Conservation (phyloP, 192 early-diverging fungal species). For the Coemansia sp. region DNA sequence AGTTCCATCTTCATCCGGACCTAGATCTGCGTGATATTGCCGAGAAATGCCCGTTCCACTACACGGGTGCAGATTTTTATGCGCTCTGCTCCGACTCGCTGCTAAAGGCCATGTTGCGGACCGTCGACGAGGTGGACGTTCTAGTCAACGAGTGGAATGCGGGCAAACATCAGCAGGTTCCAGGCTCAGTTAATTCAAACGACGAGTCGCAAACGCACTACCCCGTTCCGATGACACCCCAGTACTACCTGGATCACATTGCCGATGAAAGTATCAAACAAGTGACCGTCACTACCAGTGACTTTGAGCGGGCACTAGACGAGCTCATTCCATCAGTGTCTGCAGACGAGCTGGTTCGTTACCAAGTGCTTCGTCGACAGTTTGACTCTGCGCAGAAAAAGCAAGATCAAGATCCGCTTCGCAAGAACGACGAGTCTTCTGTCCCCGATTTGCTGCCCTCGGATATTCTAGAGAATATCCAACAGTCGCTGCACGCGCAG, state of each 20-base stretch:
- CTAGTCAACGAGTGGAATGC: conserved; percentile 51
- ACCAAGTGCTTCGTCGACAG: conserved; percentile 74
- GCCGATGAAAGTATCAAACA: conserved; percentile 65
- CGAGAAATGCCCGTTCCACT: conserved; percentile 83
- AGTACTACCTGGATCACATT: conserved; percentile 89
- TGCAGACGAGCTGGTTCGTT: conserved; percentile 81
- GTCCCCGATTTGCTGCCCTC: neutral
- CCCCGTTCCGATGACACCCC: conserved; percentile 73
- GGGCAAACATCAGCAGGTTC: conserved; percentile 20
- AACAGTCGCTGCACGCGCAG: neutral
- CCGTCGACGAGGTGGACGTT: conserved; percentile 67
- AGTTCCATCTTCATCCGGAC: conserved; percentile 85
- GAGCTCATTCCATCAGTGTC: conserved; percentile 91
- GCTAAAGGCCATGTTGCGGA: conserved; percentile 93
- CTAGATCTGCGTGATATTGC: conserved; percentile 76
- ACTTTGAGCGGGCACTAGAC: conserved; percentile 80
- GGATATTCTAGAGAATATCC: neutral
- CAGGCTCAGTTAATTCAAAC: conserved; percentile 9
- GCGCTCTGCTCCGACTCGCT: conserved; percentile 97
- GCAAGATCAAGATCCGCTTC: neutral
- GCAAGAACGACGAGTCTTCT: neutral
- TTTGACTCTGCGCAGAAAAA: conserved; percentile 63
- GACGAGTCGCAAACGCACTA: conserved; percentile 8
- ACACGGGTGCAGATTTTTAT: conserved; percentile 98
- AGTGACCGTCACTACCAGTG: conserved; percentile 77